phyloP scores from a whole-genome alignment of 768 basidiomycete species.

The Leucocoprinus leucothites region DNA sequence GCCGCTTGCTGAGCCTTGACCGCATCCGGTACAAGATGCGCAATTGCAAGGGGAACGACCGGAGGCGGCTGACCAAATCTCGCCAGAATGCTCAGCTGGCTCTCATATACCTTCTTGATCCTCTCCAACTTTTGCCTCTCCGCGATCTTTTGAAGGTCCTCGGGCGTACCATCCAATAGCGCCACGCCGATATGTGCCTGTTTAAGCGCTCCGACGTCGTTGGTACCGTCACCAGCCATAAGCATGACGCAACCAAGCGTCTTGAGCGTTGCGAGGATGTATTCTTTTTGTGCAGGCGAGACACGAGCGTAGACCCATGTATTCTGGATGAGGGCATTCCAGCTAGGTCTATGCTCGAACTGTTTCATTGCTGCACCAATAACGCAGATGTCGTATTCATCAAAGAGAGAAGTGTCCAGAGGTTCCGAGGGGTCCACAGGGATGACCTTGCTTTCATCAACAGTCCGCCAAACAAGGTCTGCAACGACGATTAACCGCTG shows the following conservation, averaged over 20 bases:
- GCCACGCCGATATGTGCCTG: constrained; percentile 98
- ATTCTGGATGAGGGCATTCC: constrained; percentile 83
- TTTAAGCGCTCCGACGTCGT: constrained; percentile 97
- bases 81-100: constrained; percentile 84
- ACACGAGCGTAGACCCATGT: constrained; percentile 99
- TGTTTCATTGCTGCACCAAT: constrained; percentile 94
- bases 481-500: not conserved
- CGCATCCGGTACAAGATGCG: constrained; percentile 84
- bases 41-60: constrained; percentile 85
- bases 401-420: constrained; percentile 73
- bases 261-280: constrained; percentile 89
- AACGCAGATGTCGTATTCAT: constrained; percentile 92
- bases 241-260: constrained; percentile 87
- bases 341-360: constrained; percentile 66
- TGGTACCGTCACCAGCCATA: constrained; percentile 99
- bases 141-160: constrained; percentile 91
- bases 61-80: constrained; percentile 94
- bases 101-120: constrained; percentile 96
- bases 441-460: constrained; percentile 90
- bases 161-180: constrained; percentile 83
- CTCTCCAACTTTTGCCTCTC: constrained; percentile 88
- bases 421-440: constrained; percentile 79
- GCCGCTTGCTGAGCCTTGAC: constrained; percentile 88
- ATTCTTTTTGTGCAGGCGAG: constrained; percentile 93
- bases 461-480: constrained; percentile 91